Base-by-base conservation (phyloP, 2,329 filamentous ascomycete genomes). In the Fusarium setosum region DNA sequence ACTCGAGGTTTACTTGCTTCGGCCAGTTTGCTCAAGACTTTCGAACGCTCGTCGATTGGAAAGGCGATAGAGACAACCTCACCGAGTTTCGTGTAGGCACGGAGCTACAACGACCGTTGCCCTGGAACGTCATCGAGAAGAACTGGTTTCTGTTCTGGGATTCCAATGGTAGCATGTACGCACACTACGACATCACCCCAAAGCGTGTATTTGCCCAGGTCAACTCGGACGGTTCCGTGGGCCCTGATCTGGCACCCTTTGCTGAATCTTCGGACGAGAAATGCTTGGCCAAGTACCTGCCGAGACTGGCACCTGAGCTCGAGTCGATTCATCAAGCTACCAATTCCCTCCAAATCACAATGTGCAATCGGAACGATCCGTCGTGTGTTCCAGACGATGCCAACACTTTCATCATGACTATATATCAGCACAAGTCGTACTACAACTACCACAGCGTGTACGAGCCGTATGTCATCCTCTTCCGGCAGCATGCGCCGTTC, bases 71-170 rank as follows among this genome's bases (percentile, higher is more conserved):
- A 57, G 21, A 55, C 6, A 52, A 63, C 7, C 52, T 73, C 1
- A 59, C 68, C 4, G 71, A 76, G 9, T 88, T 86, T 70, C 69
- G 70, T 12, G 44, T 68, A 0, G 80, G 79, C 0, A 85, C 80
- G 1, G 87, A 89, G 62, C 71, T 89, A 4, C 81, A 83, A 34
- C 77, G 86, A 0, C 86, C 85, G 0, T 58, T 67, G 2, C 81
- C 83, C 0, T 83, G 76, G 67, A 69, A 71, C 4, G 32, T 67
- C 1, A 67, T 88, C 23, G 86, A 90, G 74, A 89, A 89, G 81
- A 89, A 90, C 68, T 90, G 81, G 79, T 89, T 89, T 64, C 60
- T 86, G 3, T 89, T 89, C 75, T 89, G 86, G 86, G 86, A 88
- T 61, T 57, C 61, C 0, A 57, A 76, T 0, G 81, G 79, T 6